These are phyloP conservation scores for Kodamaea kaohsiungensis DNA, from an alignment of 805 yeast species.

Conservation along the genomic window DNA sequence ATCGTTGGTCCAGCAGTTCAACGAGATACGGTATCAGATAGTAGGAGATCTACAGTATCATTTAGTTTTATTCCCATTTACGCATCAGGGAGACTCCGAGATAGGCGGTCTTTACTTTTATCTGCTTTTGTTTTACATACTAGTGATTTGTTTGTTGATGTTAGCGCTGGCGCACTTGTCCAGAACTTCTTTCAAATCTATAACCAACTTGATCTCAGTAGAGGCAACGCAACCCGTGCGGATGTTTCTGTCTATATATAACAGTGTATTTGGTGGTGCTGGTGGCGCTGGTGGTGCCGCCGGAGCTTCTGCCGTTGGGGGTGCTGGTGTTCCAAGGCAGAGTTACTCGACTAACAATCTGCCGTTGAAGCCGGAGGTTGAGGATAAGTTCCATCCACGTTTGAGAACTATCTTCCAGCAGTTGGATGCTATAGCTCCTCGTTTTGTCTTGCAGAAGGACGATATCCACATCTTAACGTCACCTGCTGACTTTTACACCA, in stretches of 20 bases:
- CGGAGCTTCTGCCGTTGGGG: neutral
- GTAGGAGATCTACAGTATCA: neutral
- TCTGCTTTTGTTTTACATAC: neutral
- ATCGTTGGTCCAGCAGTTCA: neutral
- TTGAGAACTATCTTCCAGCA: slow-evolving; percentile 47
- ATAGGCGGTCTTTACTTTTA: neutral
- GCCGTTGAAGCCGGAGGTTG: slow-evolving; percentile 16
- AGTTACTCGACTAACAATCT: slow-evolving; percentile 31
- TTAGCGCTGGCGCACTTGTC: slow-evolving; percentile 2
- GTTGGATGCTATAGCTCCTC: slow-evolving; percentile 64
- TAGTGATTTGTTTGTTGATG: neutral
- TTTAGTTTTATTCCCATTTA: neutral
- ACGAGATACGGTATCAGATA: neutral
- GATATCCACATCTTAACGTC: slow-evolving; percentile 61
- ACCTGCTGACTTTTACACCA: slow-evolving; percentile 73
- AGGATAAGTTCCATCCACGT: slow-evolving; percentile 44
- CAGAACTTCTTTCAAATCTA: neutral
- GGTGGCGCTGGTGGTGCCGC: neutral
- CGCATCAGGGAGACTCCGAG: neutral
- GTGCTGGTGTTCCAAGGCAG: slow-evolving; percentile 1
- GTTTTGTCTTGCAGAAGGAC: slow-evolving; percentile 57
- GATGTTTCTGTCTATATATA: slow-evolving; percentile 29
- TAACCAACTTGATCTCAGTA: neutral
- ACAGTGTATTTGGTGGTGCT: slow-evolving; percentile 17
- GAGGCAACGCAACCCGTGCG: neutral